These are phyloP conservation scores for Breviolum minutum DNA, from an alignment of 73 alveolate species.

Conservation along the genomic window DNA sequence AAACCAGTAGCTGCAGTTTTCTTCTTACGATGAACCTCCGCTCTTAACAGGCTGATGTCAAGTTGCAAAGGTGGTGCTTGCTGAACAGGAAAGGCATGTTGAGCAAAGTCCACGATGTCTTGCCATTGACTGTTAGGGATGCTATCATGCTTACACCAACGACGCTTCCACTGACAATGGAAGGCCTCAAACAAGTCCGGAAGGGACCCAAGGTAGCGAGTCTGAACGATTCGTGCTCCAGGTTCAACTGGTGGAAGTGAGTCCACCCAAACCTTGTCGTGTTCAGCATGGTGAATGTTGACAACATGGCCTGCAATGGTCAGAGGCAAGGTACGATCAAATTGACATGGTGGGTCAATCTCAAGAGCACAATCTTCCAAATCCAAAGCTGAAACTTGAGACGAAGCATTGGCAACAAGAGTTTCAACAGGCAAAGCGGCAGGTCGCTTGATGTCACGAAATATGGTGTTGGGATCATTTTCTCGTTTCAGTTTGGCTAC, in stretches of 20 bases:
- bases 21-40: background rate
- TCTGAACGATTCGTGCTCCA: background rate
- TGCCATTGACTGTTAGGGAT: background rate
- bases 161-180: background rate
- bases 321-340: background rate
- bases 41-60: background rate
- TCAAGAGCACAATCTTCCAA: background rate
- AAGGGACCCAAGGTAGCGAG: background rate
- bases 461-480: background rate
- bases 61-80: background rate
- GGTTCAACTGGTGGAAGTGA: background rate
- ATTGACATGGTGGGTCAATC: background rate
- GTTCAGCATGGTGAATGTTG: background rate
- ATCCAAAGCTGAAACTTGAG: background rate
- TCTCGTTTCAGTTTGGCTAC: background rate
- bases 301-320: background rate
- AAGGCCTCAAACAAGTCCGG: background rate
- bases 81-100: background rate
- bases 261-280: background rate
- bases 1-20: background rate
- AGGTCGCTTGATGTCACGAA: background rate
- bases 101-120: background rate
- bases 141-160: slow-evolving; percentile 1
- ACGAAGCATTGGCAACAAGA: background rate
- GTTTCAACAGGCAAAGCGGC: background rate